Evolutionary conservation across 306 rosid genomes (phyloP).

Genomic region (Prunus salicina): DNA sequence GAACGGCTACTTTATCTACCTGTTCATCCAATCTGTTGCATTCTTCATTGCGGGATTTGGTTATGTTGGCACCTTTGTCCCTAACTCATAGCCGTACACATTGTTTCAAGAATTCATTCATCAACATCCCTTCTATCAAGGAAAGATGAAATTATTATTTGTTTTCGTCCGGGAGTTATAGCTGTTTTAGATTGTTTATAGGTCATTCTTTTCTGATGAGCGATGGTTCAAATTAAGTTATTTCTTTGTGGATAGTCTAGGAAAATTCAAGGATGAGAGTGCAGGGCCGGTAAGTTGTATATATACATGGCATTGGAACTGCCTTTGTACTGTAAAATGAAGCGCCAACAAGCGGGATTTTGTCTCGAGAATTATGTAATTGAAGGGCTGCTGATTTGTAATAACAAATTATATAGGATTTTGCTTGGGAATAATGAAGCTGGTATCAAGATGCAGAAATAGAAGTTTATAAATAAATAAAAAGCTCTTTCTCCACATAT

Average conservation of each 20-base stretch:
- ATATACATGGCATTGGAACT: not conserved
- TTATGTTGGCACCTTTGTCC: constrained; percentile 72
- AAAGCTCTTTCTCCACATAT: no score
- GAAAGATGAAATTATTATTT: constrained; percentile 17
- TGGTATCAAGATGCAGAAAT: not conserved
- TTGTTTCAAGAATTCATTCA: not conserved
- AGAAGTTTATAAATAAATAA: no score
- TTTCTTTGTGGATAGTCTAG: not conserved
- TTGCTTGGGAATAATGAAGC: not conserved
- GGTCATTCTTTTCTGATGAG: not conserved
- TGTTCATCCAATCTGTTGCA: constrained; percentile 77
- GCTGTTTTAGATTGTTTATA: not conserved
- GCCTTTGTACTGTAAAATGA: not conserved
- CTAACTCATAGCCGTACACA: constrained; percentile 45
- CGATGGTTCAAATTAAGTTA: not conserved
- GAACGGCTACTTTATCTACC: constrained; percentile 74
- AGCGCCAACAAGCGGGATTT: not conserved
- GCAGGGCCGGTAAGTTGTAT: not conserved
- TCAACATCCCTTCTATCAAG: constrained; percentile 12
- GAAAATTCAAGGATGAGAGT: not conserved
- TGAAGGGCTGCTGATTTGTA: not conserved
- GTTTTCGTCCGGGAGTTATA: not conserved
- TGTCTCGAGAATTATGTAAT: not conserved
- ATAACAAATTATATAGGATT: not conserved
- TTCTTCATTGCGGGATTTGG: constrained; percentile 89